Conservation (phyloP, 2,329 filamentous ascomycete species). For the Verticillium zaregamsianum region DNA sequence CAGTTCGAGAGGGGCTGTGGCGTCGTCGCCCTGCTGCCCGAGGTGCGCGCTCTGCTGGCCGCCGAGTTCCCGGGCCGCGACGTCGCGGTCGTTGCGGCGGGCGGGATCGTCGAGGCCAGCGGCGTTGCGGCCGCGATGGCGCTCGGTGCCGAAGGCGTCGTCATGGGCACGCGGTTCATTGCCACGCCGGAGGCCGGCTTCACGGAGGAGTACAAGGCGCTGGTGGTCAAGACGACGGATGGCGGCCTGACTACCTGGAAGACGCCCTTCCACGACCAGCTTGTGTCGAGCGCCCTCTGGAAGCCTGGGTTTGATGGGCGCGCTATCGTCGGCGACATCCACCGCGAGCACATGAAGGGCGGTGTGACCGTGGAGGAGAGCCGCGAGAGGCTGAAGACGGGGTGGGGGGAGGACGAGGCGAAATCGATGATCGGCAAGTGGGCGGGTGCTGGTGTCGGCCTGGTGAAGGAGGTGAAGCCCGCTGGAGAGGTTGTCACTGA, state of each 20-base stretch:
- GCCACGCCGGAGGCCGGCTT: constrained; percentile 38
- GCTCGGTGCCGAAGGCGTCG: constrained; percentile 40
- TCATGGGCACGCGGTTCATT: constrained; percentile 44
- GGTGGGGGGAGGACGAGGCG: constrained; percentile 27
- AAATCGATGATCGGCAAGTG: constrained; percentile 28
- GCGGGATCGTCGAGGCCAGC: constrained; percentile 54
- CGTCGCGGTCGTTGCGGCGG: constrained; percentile 49
- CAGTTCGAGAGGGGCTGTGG: constrained; percentile 51
- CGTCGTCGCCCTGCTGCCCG: constrained; percentile 53
- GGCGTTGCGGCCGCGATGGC: constrained; percentile 51
- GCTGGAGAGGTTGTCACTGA: constrained; percentile 40
- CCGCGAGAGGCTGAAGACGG: constrained; percentile 29
- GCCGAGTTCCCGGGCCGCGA: constrained; percentile 27
- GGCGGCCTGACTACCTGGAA: constrained; percentile 42
- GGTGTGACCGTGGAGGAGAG: background rate
- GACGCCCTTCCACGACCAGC: constrained; percentile 39
- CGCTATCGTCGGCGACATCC: constrained; percentile 34
- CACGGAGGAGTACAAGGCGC: constrained; percentile 33
- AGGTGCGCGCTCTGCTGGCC: constrained; percentile 45
- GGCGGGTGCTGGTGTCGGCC: constrained; percentile 40
- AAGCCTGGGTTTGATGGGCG: constrained; percentile 38
- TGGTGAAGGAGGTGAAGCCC: constrained; percentile 35
- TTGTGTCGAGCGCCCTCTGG: constrained; percentile 34
- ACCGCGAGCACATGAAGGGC: constrained; percentile 26
- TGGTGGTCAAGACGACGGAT: constrained; percentile 35